A percentile compares a stretch with the other conserved stretches of the same genome.
These are phyloP conservation scores for Phytophthora macrochlamydospora DNA, from an alignment of 352 stramenopile genomes.

Conservation along the genomic window DNA sequence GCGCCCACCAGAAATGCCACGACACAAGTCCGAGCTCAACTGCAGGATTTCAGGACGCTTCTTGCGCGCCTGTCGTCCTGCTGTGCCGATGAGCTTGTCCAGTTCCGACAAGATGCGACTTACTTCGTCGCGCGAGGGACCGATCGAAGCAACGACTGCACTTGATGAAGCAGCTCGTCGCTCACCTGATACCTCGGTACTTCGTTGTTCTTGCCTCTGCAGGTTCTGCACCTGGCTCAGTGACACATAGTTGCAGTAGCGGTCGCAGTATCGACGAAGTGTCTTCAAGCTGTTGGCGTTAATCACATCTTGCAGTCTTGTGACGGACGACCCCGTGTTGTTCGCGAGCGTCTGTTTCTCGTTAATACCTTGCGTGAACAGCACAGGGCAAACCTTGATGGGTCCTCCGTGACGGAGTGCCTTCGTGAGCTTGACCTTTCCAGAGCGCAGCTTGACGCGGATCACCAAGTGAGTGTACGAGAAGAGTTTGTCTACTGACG, in stretches of 20 bases:
- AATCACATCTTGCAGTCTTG: constrained; percentile 80
- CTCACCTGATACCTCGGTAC: constrained; percentile 4
- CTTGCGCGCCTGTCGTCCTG: constrained; percentile 70
- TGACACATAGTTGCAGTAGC: constrained; percentile 75
- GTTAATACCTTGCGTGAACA: constrained; percentile 93
- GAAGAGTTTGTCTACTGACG: constrained; percentile 62
- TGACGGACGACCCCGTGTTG: constrained; percentile 83
- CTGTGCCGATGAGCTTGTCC: constrained; percentile 74
- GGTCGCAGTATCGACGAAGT: constrained; percentile 73
- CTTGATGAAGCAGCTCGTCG: constrained; percentile 4
- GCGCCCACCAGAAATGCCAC: constrained; percentile 84
- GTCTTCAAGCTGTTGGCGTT: constrained; percentile 78
- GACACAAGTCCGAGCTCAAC: constrained; percentile 81
- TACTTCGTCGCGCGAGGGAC: constrained; percentile 59
- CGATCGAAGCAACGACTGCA: constrained; percentile 6
- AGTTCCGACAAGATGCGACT: constrained; percentile 57
- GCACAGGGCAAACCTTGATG: constrained; percentile 73
- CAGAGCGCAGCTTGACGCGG: constrained; percentile 78
- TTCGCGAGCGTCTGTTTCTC: constrained; percentile 93
- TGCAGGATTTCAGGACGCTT: constrained; percentile 89
- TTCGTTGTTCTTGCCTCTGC: constrained; percentile 27
- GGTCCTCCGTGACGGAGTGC: constrained; percentile 59
- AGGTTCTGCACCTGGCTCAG: constrained; percentile 42
- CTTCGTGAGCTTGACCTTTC: constrained; percentile 71
- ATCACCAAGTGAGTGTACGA: constrained; percentile 79